Base-by-base conservation (phyloP, 345 rosid genomes). In the Xanthoceras sorbifolium region DNA sequence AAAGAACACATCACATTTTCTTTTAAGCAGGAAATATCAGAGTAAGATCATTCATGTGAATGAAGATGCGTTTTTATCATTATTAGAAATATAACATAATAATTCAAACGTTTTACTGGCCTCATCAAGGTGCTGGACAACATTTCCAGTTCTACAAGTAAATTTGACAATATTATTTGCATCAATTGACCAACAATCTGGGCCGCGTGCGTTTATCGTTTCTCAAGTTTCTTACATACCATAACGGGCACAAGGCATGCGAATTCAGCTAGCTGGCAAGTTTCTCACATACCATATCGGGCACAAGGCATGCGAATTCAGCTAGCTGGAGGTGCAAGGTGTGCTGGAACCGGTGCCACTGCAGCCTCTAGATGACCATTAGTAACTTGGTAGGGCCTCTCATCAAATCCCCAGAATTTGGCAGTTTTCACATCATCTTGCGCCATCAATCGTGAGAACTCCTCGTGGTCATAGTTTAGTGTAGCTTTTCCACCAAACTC, bases 401-500 rank as follows among this genome's bases (percentile, higher is more conserved):
- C 85, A 11, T 83, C 88, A 9, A 82, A 65, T 22, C 86, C 93
- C 99, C 99, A 96, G 77, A 88, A 91, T 14, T 80, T 84, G 25
- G 91, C 92, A 0, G 97, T 92, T 80, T 87, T 96, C 3, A 85
- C 75, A 73, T 93, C 99, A 23, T 96, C 99, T 77, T 88, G 82
- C 12, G 50, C 80, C 98, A 96, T 96, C 78, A 91, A 68, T 63
- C 86, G 81, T 0, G 99, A 96, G 85, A 91, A 92, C 67, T 87
- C 97, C 50, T 91, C 93, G 8, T 92, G 98, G 78, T 92, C 87
- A 40, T 92, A 96, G 62, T 83, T 79, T 76, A 93, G 76, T 9
- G 97, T 84, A 61, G 95, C 88, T 66, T 88, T 82, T 18, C 98
- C 99, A 42, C 98, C 98, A 63, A 93, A 92, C 65, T 96, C 99